Percentiles rank a stretch among this genome's conserved stretches.
Conservation (phyloP, 2,329 filamentous ascomycete genomes). For the Tolypocladium sp. region DNA sequence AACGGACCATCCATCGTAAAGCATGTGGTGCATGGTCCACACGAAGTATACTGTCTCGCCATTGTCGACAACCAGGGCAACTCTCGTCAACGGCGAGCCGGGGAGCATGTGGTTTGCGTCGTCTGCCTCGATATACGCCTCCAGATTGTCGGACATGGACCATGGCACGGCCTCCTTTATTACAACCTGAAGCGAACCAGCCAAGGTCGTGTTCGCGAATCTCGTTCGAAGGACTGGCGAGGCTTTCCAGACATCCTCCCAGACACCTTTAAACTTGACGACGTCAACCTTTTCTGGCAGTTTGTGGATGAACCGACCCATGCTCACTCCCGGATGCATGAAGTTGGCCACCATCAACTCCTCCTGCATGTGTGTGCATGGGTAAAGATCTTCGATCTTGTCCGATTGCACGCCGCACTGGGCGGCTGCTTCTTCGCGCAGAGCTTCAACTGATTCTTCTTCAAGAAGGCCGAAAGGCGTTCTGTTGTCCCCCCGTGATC, state of each 20-base stretch:
- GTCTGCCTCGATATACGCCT: not conserved
- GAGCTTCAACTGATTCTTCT: not conserved
- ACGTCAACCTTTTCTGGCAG: slow-evolving; percentile 8
- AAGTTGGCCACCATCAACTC: slow-evolving; percentile 1
- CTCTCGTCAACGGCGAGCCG: not conserved
- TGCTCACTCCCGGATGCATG: not conserved
- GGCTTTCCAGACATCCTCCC: slow-evolving; percentile 6
- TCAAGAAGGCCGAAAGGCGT: not conserved
- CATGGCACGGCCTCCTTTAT: not conserved
- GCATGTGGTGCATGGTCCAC: slow-evolving; percentile 12
- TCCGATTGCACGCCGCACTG: not conserved
- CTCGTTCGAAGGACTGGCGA: not conserved
- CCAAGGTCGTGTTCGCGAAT: not conserved
- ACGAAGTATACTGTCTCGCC: slow-evolving; percentile 5
- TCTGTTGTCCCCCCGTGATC: no score
- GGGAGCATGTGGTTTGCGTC: not conserved
- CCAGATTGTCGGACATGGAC: not conserved
- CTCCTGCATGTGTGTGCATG: not conserved
- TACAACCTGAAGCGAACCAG: slow-evolving; percentile 2
- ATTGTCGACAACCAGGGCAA: slow-evolving; percentile 1
- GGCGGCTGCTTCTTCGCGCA: not conserved
- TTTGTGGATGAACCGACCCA: not conserved
- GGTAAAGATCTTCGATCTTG: not conserved
- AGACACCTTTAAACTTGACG: slow-evolving; percentile 15
- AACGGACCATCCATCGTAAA: slow-evolving; percentile 13